Base-by-base conservation (phyloP, 108 stramenopile genomes). In the Nitzschia sp. region DNA sequence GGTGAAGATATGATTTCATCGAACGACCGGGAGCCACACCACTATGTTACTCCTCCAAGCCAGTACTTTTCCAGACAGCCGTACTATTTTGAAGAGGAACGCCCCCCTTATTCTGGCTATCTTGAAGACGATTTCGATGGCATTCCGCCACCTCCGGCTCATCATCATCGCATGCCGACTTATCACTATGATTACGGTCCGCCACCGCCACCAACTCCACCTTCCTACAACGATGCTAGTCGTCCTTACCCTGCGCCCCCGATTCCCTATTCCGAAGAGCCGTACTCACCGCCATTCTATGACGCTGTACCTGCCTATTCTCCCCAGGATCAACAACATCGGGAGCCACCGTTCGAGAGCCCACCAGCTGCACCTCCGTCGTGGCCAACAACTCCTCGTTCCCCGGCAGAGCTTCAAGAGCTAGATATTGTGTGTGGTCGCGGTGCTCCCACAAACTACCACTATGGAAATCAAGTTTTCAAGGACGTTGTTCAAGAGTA, bases 341-440 rank as follows among this genome's bases (percentile, higher is more conserved):
- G 38, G 9, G 13, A 6, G 13, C 38, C 38, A 41, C 6, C 13
- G 9, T 13, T 9, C 38, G 38, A 41, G 13, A 13, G 6, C 9
- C 38, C 38, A 41, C 38, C 19, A 5, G n/a, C 3, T 44, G 36
- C 52, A 17, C 23, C 66, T 22, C 19, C 32, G 23, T 34, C 29
- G 34, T 3, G 22, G 27, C n/a, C 57, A 0, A 23, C 35, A 26
- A 33, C 41, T 23, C 38, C 44, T 41, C 15, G 9, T 4, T 21
- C 34, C 2, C 28, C 48, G 0, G 71, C 57, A 16, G 52, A 53
- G 13, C 30, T 78, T n/a, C 72, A 56, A 23, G 69, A 76, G 25
- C 58, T 56, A 16, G 81, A 82, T 55, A 78, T 82, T 55, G 61
- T 82, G 13, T 75, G 73, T 53, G 81, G 81, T 3, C 48, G 81